Evolutionary conservation across 2,329 filamentous ascomycete species (phyloP).

Genomic region (Colletotrichum sp.): DNA sequence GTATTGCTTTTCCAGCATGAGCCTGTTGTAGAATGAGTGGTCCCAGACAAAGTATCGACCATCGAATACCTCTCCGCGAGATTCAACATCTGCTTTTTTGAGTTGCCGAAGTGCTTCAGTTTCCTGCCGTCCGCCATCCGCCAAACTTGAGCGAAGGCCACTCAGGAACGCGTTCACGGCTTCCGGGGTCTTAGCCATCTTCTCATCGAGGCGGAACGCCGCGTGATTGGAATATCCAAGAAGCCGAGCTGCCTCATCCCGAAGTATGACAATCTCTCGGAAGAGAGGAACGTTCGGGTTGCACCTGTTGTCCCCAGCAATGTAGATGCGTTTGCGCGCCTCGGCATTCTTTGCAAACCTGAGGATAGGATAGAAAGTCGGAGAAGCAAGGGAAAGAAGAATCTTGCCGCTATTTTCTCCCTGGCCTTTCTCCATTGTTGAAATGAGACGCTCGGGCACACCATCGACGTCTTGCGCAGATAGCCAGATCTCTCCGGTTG

Average conservation of each 20-base stretch:
- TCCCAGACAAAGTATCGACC: background rate
- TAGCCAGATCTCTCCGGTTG: background rate
- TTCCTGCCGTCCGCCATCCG: background rate
- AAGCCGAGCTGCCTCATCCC: slow-evolving; percentile 58
- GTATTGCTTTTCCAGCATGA: slow-evolving; percentile 58
- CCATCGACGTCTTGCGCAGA: background rate
- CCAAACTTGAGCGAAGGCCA: background rate
- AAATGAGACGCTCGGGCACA: background rate
- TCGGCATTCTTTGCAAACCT: background rate
- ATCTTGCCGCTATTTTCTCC: background rate
- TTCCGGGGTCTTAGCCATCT: slow-evolving; percentile 62
- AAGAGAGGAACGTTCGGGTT: slow-evolving; percentile 39
- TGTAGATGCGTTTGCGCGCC: background rate
- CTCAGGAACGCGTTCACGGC: slow-evolving; percentile 53
- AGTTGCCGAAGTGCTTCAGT: background rate
- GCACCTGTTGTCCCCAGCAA: background rate
- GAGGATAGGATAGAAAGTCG: background rate
- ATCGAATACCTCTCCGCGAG: background rate
- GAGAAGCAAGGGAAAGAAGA: background rate
- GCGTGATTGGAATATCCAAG: slow-evolving; percentile 62
- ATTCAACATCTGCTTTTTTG: background rate
- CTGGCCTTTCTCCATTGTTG: background rate
- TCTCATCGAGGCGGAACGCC: slow-evolving; percentile 59
- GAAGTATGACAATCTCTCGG: slow-evolving; percentile 56
- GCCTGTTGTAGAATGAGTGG: slow-evolving; percentile 51